phyloP scores from a whole-genome alignment of 2,329 filamentous ascomycete species.

The Xylaria sp. region DNA sequence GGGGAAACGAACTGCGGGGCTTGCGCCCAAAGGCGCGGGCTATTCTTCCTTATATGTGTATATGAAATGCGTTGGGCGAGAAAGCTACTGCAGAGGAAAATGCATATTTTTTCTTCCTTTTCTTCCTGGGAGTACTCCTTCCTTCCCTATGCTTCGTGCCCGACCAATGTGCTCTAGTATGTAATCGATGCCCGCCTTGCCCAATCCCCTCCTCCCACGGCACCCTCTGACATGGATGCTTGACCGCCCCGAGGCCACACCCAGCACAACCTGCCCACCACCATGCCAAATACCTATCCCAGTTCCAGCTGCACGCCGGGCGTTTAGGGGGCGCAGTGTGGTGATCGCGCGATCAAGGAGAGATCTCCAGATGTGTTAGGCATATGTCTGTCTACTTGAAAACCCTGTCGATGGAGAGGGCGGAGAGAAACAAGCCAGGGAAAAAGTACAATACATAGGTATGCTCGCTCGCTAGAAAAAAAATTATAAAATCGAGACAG shows the following conservation, averaged over 20 bases:
- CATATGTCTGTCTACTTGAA: background rate
- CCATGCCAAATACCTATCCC: too few relatives aligned
- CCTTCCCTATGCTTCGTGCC: too few relatives aligned
- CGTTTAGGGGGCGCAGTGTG: too few relatives aligned
- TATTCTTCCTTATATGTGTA: background rate
- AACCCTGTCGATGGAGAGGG: background rate
- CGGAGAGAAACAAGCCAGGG: background rate
- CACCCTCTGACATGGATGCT: background rate
- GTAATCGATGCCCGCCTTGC: too few relatives aligned
- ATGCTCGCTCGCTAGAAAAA: background rate
- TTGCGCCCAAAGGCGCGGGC: background rate
- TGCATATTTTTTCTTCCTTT: background rate
- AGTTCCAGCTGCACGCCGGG: background rate
- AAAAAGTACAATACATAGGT: background rate
- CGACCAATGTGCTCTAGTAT: too few relatives aligned
- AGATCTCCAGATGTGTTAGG: background rate
- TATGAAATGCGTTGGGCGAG: background rate
- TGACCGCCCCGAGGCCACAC: too few relatives aligned
- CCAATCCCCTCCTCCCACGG: background rate
- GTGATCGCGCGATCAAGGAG: background rate
- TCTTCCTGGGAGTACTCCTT: background rate
- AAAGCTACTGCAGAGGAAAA: background rate
- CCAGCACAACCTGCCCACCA: too few relatives aligned
- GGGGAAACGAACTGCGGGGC: background rate
- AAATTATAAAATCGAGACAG: slow-evolving; percentile 2